Evolutionary conservation across 1,139 yeast genomes (phyloP), one percentile per base, ranked within the genome.

Genomic region (Zygoascus meyerae): DNA sequence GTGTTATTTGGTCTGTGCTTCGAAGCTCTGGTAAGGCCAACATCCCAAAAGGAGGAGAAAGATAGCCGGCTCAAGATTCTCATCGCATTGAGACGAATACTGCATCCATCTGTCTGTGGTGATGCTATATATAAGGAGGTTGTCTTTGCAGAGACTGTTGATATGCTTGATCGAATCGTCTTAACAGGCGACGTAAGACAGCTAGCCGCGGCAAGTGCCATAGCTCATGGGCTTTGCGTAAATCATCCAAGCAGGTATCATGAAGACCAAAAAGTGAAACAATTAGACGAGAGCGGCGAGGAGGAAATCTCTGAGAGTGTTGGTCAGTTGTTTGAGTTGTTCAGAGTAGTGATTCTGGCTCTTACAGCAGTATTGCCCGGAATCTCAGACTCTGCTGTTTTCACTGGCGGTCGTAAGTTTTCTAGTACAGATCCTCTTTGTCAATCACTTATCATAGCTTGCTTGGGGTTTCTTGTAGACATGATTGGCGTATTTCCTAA

Each of bases 1-100:
- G 83, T 89, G 26, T 65, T 90, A 42, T 86, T 85, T 67, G 86
- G 95, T 34, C 85, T 86, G 55, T 86, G 96, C 62, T 74, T 87
- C 47, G 95, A 86, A 58, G 77, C 85, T 0, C 70, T 87, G 52
- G 75, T 83, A 14, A 75, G 73, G 56, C 52, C 67, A 34, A 16
- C 14, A 11, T 18, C 28, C 29, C 17, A 36, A 3, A 10, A 30
- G 14, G 54, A 53, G 42, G 52, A 57, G 45, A 39, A 62, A 21
- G 42, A 42, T 36, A 46, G 45, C 17, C 58, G 70, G 52, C 56
- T 68, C 11, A 74, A 73, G 44, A 74, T 81, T 2, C 65, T 85
- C 45, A 60, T 62, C 0, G 81, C 86, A 0, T 62, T 87, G 53
- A 72, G 73, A 37, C 73, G 79, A 49, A 70, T 87, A 31, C 70